Conservation (phyloP, 179 eudicot genomes). For the Beta macrorhiza region DNA sequence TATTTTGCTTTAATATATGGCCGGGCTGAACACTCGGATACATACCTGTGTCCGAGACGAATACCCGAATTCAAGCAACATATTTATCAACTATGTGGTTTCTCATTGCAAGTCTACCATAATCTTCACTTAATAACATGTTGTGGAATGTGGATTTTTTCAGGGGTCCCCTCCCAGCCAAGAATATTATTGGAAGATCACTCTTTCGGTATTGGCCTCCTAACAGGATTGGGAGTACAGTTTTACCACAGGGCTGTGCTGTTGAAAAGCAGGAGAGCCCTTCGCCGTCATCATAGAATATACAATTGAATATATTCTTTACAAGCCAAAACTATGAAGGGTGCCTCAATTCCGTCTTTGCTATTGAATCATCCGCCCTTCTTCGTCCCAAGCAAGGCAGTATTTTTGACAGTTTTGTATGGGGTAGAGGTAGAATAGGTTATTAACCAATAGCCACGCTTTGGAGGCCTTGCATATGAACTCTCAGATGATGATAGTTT, state of each 20-base stretch:
- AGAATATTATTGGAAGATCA: slow-evolving; percentile 88
- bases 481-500: background rate
- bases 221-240: slow-evolving; percentile 62
- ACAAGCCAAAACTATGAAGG: too few relatives aligned
- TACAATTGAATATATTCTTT: background rate
- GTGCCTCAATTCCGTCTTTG: background rate
- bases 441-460: background rate
- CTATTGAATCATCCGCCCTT: background rate
- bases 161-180: slow-evolving; percentile 93
- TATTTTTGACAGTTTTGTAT: background rate
- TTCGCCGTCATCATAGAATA: slow-evolving; percentile 20
- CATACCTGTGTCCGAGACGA: too few relatives aligned
- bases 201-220: slow-evolving; percentile 92
- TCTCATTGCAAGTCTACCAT: background rate
- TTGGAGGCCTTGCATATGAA: background rate
- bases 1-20: too few relatives aligned
- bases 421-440: background rate
- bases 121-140: background rate
- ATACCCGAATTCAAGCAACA: too few relatives aligned
- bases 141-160: background rate
- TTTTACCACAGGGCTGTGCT: slow-evolving; percentile 57
- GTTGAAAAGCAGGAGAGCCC: slow-evolving; percentile 41
- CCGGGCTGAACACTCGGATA: too few relatives aligned
- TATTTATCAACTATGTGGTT: background rate
- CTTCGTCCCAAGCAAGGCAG: background rate